Percentiles rank a stretch among this genome's conserved stretches.
Evolutionary conservation across 768 basidiomycete species (phyloP).

Genomic region (Naganishia randhawae): DNA sequence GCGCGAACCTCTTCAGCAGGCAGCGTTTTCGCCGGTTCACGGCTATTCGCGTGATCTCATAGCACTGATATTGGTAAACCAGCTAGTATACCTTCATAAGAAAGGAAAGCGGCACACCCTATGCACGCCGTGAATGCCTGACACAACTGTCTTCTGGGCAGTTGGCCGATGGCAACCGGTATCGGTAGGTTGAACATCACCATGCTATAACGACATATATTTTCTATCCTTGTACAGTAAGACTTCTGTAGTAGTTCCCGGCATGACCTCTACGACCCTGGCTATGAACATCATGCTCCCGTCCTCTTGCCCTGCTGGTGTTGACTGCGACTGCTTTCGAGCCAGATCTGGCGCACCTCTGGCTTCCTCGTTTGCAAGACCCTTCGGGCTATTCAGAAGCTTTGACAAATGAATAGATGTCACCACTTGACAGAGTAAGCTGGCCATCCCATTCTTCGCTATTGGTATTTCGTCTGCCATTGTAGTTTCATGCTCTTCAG

Average conservation of each 20-base stretch:
- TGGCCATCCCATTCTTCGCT: constrained; percentile 59
- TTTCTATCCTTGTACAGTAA: constrained; percentile 21
- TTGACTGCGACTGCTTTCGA: no score
- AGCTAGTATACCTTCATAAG: no score
- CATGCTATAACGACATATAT: constrained; percentile 8
- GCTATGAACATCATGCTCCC: constrained; percentile 71
- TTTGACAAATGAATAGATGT: constrained; percentile 64
- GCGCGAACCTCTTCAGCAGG: no score
- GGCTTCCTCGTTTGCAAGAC: constrained; percentile 12
- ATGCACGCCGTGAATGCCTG: no score
- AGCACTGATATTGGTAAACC: no score
- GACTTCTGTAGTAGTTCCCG: background rate
- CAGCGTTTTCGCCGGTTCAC: no score
- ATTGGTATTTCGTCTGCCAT: constrained; percentile 30
- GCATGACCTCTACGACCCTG: constrained; percentile 61
- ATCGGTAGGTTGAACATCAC: no score
- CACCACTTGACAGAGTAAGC: constrained; percentile 68
- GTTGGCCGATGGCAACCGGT: no score
- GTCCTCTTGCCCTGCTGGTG: constrained; percentile 53
- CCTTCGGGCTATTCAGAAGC: constrained; percentile 31
- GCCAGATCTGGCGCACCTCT: constrained; percentile 10
- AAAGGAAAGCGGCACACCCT: no score
- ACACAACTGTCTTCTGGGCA: no score
- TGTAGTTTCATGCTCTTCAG: background rate
- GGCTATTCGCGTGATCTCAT: no score